Percentiles rank a stretch among this genome's conserved stretches.
phyloP scores from a whole-genome alignment of 169 alveolate species.

The Plasmodium relictum region DNA sequence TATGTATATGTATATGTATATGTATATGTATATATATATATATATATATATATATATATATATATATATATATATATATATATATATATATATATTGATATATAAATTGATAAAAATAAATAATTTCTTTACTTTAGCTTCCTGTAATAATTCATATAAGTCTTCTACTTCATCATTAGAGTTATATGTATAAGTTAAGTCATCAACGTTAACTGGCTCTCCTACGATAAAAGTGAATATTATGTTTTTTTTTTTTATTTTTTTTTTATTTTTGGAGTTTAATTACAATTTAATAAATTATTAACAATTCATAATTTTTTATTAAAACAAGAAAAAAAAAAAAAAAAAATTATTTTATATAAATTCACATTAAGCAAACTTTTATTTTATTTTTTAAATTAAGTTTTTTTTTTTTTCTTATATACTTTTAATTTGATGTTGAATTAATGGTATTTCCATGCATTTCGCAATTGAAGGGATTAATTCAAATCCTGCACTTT shows the following conservation, averaged over 20 bases:
- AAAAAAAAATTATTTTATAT: background rate
- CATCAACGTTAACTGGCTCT: constrained; percentile 87
- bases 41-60: background rate
- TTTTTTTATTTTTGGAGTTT: constrained; percentile 2
- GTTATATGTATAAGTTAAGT: constrained; percentile 86
- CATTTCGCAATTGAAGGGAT: constrained; percentile 95
- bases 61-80: background rate
- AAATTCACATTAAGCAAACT: background rate
- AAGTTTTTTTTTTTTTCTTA: constrained; percentile 25
- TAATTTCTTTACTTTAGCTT: constrained; percentile 78
- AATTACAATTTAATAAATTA: background rate
- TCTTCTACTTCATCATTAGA: constrained; percentile 97
- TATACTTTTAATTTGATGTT: constrained; percentile 83
- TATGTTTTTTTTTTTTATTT: background rate
- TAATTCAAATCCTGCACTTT: constrained; percentile 96
- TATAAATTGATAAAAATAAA: too few species aligned
- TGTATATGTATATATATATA: background rate
- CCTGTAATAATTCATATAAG: constrained; percentile 84
- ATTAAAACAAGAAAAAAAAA: background rate
- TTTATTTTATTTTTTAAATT: background rate
- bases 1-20: background rate
- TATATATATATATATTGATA: background rate
- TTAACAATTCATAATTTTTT: background rate
- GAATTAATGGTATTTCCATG: constrained; percentile 92
- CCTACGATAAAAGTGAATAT: constrained; percentile 81